Evolutionary conservation across 805 yeast species (phyloP).

Genomic region (Torulaspora indica): DNA sequence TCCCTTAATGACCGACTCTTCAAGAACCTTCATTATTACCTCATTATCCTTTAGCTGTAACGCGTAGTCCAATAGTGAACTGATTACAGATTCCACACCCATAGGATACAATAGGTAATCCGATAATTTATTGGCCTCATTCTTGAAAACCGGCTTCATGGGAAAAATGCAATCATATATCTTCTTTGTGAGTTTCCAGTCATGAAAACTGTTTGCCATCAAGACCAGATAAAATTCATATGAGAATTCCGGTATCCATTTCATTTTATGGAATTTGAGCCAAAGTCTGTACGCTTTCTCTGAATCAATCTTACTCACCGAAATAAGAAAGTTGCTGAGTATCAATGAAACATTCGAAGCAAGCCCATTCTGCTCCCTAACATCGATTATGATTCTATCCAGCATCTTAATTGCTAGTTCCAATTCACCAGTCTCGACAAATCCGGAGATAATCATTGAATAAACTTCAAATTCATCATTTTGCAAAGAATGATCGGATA

Average conservation of each 20-base stretch:
- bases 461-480: conserved; percentile 47
- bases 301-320: conserved; percentile 37
- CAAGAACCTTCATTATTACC: conserved; percentile 36
- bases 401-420: conserved; percentile 51
- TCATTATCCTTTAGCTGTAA: conserved; percentile 31
- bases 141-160: conserved; percentile 25
- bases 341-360: conserved; percentile 39
- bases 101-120: conserved; percentile 27
- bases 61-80: conserved; percentile 29
- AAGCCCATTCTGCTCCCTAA: conserved; percentile 36
- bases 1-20: conserved; percentile 39
- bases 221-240: conserved; percentile 37
- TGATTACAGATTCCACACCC: conserved; percentile 24
- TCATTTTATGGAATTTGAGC: conserved; percentile 36
- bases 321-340: conserved; percentile 42
- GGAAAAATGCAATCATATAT: conserved; percentile 40
- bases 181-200: conserved; percentile 35
- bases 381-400: conserved; percentile 49
- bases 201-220: conserved; percentile 34
- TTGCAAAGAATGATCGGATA: conserved; percentile 20
- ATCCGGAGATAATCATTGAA: conserved; percentile 46
- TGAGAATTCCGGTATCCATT: conserved; percentile 42
- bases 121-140: conserved; percentile 11
- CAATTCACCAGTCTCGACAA: conserved; percentile 48
- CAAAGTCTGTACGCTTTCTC: conserved; percentile 37